Conservation (phyloP, 371 early-diverging fungal species). For the Mycotypha africana region DNA sequence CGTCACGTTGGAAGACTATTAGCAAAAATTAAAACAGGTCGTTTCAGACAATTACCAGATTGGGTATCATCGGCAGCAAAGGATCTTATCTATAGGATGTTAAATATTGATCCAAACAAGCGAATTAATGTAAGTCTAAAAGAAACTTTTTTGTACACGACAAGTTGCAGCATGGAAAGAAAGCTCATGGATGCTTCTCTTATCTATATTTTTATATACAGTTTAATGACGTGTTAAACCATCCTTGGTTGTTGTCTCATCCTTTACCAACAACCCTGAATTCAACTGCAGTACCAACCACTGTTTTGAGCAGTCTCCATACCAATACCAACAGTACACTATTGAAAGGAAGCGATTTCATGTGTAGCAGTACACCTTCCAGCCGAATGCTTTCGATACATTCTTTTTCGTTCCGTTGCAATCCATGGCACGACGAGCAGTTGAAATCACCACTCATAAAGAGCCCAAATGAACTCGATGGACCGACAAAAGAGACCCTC, state of each 20-base stretch:
- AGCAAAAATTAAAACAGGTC: conserved; percentile 50
- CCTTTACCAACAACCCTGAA: too few relatives aligned
- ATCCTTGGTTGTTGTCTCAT: conserved; percentile 30
- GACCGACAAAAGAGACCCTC: conserved; percentile 34
- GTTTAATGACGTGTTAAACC: conserved; percentile 26
- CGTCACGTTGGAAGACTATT: conserved; percentile 61
- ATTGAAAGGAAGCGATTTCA: too few relatives aligned
- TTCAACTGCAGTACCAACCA: too few relatives aligned
- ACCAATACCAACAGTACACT: too few relatives aligned
- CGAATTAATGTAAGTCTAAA: conserved; percentile 39
- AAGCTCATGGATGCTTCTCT: too few relatives aligned
- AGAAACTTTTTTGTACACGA: too few relatives aligned
- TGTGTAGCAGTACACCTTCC: too few relatives aligned
- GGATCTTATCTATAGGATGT: conserved; percentile 40
- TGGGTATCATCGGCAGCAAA: conserved; percentile 51
- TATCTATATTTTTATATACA: too few relatives aligned
- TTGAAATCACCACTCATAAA: conserved; percentile 10
- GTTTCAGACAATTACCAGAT: conserved; percentile 47
- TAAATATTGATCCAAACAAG: conserved; percentile 27
- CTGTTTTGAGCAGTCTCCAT: too few relatives aligned
- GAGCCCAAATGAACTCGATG: conserved; percentile 19
- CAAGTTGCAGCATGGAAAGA: too few relatives aligned
- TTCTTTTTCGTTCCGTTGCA: not conserved
- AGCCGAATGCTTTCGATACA: not conserved
- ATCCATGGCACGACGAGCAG: conserved; percentile 9